Base-by-base conservation (phyloP, 257 asterid genomes). In the Nicotiana noctiflora region DNA sequence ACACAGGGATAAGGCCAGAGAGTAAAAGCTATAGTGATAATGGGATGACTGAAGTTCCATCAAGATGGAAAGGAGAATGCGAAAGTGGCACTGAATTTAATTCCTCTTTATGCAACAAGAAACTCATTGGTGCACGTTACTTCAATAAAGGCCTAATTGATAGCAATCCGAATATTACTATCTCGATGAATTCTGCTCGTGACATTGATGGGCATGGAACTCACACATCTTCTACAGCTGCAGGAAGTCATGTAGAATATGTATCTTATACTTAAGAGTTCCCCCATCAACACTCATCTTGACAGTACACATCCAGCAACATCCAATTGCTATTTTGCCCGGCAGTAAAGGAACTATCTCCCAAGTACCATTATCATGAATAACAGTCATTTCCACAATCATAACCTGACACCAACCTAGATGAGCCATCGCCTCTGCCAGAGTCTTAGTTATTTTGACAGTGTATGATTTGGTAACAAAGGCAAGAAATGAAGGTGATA, bases 1-100 rank as follows among this genome's bases (percentile, higher is more conserved):
- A 93, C 57, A 86, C 93, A 0, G 98, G 97, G 2, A 62, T 93
- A 15, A 92, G 97, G 97, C 98, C 98, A 2, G 98, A 92, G 87
- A 91, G 95, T 62, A 76, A 46, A 81, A 93, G 97, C 85, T 93
- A 56, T 81, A n/a, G 4, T 55, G 98, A 93, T n/a, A 79, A 79
- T 15, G 93, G 94, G 12, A 57, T 91, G 82, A 27, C 74, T 2
- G 81, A 81, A 10, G 72, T 93, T 53, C 98, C 97, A 6, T 57
- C 90, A 0, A 77, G 90, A 59, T 93, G 97, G 98, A 89, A 77
- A 82, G 97, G 95, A 3, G 83, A 80, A 51, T 93, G 98, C 31
- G 86, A 90, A 57, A 84, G 79, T 53, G 98, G 96, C 17, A 87
- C 91, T 3, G 70, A 88, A 3, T 93, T 93, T 83, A 85, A 84